phyloP scores from a whole-genome alignment of 192 early-diverging fungal species.

The Spinellus fusiger region DNA sequence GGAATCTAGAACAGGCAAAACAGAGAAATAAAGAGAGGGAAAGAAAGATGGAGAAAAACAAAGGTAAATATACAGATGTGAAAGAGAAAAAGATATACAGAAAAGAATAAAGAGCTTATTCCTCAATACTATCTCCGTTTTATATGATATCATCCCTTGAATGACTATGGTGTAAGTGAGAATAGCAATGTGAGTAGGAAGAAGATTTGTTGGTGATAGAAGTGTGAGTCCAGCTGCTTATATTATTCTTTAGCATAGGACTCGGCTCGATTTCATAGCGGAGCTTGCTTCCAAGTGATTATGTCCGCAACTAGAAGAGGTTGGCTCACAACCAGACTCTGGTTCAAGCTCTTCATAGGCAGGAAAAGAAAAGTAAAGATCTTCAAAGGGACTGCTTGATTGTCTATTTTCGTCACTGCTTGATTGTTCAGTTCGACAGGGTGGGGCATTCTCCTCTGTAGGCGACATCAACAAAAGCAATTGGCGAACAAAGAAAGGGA shows the following conservation, averaged over 20 bases:
- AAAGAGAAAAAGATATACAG: too few species aligned
- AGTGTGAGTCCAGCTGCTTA: too few species aligned
- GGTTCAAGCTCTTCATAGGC: slow-evolving; percentile 4
- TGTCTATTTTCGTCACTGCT: neutral
- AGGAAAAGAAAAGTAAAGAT: slow-evolving; percentile 17
- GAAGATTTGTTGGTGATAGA: too few species aligned
- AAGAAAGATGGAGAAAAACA: slow-evolving; percentile 1
- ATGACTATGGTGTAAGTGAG: too few species aligned
- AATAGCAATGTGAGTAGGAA: too few species aligned
- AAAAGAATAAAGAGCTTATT: too few species aligned
- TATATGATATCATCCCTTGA: too few species aligned
- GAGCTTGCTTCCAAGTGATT: neutral
- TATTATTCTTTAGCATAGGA: neutral
- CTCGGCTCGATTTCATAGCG: neutral
- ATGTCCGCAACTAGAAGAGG: neutral
- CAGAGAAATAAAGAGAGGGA: neutral
- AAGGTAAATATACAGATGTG: neutral
- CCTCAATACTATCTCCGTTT: too few species aligned
- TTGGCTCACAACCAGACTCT: neutral
- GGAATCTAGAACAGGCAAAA: neutral
- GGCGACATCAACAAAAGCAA: slow-evolving; percentile 10
- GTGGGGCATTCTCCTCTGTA: neutral
- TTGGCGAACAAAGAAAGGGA: slow-evolving; percentile 13
- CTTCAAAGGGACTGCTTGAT: slow-evolving; percentile 14
- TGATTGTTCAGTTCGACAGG: neutral